Conservation (phyloP, 768 basidiomycete species). For the Naganishia friedmannii region DNA sequence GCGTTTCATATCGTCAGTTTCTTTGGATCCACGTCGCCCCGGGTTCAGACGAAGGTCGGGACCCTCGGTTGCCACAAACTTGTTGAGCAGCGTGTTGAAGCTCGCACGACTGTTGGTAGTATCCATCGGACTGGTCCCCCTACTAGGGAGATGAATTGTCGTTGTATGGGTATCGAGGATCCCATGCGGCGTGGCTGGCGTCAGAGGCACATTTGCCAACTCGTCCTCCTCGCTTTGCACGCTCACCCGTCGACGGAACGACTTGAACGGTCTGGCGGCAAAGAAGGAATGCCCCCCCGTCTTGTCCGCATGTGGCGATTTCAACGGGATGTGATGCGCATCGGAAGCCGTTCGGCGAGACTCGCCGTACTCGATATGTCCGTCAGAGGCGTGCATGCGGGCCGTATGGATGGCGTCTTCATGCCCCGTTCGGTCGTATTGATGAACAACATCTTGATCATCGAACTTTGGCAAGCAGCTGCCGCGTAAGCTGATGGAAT, state of each 20-base stretch:
- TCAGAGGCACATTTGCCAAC: slow-evolving; percentile 4
- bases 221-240: slow-evolving; percentile 1
- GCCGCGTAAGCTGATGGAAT: background rate
- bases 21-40: slow-evolving; percentile 12
- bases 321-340: slow-evolving; percentile 7
- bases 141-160: background rate
- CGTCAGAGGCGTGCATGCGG: slow-evolving; percentile 30
- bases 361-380: slow-evolving; percentile 1
- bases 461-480: slow-evolving; percentile 45
- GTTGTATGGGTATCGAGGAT: slow-evolving; percentile 1
- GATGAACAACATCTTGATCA: slow-evolving; percentile 50
- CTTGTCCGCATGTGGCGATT: slow-evolving; percentile 21
- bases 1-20: slow-evolving; percentile 19
- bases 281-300: slow-evolving; percentile 10
- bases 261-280: slow-evolving; percentile 19
- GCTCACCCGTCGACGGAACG: slow-evolving; percentile 15
- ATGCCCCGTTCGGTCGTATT: slow-evolving; percentile 41
- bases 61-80: slow-evolving; percentile 22
- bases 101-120: slow-evolving; percentile 16
- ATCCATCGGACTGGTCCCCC: background rate
- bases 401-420: slow-evolving; percentile 37
- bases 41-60: slow-evolving; percentile 22
- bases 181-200: slow-evolving; percentile 5
- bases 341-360: slow-evolving; percentile 11
- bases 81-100: slow-evolving; percentile 27